Base-by-base conservation (phyloP, 2,329 filamentous ascomycete genomes). In the Exophiala phaeomuriformis region DNA sequence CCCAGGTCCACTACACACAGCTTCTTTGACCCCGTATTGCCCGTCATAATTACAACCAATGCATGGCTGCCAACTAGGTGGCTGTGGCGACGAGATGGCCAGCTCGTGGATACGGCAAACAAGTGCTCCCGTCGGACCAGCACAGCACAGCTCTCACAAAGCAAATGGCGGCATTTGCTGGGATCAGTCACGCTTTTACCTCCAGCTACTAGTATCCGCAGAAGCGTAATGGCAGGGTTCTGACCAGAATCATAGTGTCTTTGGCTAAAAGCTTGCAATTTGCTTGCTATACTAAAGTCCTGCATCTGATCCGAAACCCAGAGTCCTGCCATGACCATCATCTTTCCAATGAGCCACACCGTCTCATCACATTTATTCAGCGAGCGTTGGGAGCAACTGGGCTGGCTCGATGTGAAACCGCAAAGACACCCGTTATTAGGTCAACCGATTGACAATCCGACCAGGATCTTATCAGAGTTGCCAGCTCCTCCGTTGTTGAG, bases 381-480 rank as follows among this genome's bases (percentile, higher is more conserved):
- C 19, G 19, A 6, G n/a, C 9, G 8, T 8, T 32, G 6, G 7
- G 12, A 10, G 37, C 19, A n/a, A 19, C 19, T 19, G 19, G n/a
- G 42, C 31, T 30, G 30, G 48, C 10, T 49, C 10, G 43, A 53
- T 4, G 37, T 41, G 29, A 49, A 55, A 51, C 39, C 28, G n/a
- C 9, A 10, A 33, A n/a, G 40, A 31, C 10, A 32, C 28, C 46
- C 54, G 50, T 45, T 30, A 28, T 31, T 10, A 50, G 35, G 47
- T 42, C 45, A 53, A 10, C 50, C 29, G 40, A 45, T 57, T 53
- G 41, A n/a, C 43, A 57, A 51, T n/a, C 50, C 29, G 47, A 27
- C 54, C 39, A 31, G 30, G 30, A 10, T 45, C 12, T 12, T 27
- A 41, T 41, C 39, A 41, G 28, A 41, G 39, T 9, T 10, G 3